Evolutionary conservation across 2,329 filamentous ascomycete genomes (phyloP), one percentile per base, ranked within the genome.

Genomic region (Xylogone sp.): DNA sequence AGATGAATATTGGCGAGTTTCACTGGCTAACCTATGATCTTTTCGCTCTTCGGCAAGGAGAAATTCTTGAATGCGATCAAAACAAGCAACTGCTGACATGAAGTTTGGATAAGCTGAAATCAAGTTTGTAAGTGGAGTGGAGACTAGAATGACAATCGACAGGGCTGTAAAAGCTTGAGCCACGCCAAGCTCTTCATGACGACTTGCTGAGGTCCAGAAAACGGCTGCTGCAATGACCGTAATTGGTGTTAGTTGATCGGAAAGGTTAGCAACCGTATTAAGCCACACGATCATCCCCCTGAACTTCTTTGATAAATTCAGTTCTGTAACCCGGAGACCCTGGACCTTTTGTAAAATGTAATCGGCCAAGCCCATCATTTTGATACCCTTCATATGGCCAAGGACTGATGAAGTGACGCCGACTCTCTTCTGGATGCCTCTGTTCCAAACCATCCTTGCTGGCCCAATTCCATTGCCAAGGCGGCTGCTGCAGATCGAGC

Each of bases 381-480:
- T 73, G 53, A 74, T 58, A 1, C 68, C 65, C 48, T 72, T 74
- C 52, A 74, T 72, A 16, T 66, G 62, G 3, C 56, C 58, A 3
- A 74, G 60, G 59, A 72, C 69, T 21, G 57, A 62, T 10, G 69
- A 66, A 0, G 70, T 70, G 18, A 66, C 59, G 1, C 68, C 65
- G 24, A 75, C 65, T 3, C 72, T 66, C 45, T 64, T 60, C 53
- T 75, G 64, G 7, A 71, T 64, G 3, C 67, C 69, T 18, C 59
- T 55, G 2, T 69, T 65, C 72, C 72, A 75, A n/a, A 60, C 57
- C 39, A 50, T 55, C 51, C 65, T 62, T 29, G 42, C 50, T 19
- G 21, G 18, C 10, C 56, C 58, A 43, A 50, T 52, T 46, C 51
- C 18, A 43, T 43, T 13, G 31, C n/a, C n/a, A n/a, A n/a, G n/a